Evolutionary conservation across 1,284 basidiomycete species (phyloP).

Genomic region (Ustilago bromivora): DNA sequence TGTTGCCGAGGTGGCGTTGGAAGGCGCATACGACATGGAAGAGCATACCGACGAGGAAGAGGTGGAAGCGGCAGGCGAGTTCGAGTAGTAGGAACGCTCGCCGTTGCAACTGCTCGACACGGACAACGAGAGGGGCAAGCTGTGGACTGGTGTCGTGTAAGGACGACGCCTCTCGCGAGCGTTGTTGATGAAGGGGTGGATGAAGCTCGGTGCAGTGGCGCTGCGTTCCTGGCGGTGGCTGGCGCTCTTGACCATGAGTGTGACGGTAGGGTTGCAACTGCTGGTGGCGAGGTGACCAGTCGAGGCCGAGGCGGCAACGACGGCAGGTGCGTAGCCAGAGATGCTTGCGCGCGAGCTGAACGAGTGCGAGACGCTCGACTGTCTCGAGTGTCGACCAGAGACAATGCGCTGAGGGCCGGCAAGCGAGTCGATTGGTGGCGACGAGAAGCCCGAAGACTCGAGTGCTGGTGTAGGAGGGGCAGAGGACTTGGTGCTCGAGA

Average conservation of each 20-base stretch:
- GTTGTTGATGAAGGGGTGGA: slow-evolving; percentile 46
- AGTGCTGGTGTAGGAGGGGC: slow-evolving; percentile 37
- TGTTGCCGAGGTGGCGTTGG: slow-evolving; percentile 38
- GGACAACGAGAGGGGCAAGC: slow-evolving; percentile 31
- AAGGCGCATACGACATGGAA: slow-evolving; percentile 39
- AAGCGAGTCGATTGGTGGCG: slow-evolving; percentile 46
- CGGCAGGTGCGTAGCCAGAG: slow-evolving; percentile 34
- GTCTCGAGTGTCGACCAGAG: slow-evolving; percentile 42
- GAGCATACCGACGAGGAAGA: slow-evolving; percentile 54
- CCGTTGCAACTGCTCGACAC: slow-evolving; percentile 8
- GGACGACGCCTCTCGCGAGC: slow-evolving; percentile 48
- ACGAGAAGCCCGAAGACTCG: slow-evolving; percentile 40
- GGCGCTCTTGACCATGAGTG: slow-evolving; percentile 44
- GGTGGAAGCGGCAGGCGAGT: slow-evolving; percentile 46
- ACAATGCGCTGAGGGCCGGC: slow-evolving; percentile 37
- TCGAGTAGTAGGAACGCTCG: slow-evolving; percentile 34
- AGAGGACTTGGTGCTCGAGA: slow-evolving; percentile 39
- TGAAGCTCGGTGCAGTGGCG: slow-evolving; percentile 40
- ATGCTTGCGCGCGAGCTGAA: slow-evolving; percentile 52
- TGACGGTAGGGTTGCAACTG: slow-evolving; percentile 36
- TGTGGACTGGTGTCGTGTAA: slow-evolving; percentile 58
- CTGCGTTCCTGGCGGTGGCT: slow-evolving; percentile 48
- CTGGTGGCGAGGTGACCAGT: slow-evolving; percentile 23
- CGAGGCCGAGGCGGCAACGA: slow-evolving; percentile 18
- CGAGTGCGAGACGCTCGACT: slow-evolving; percentile 40